Base-by-base conservation (phyloP, 2,329 filamentous ascomycete genomes). In the Dothistroma septosporum region DNA sequence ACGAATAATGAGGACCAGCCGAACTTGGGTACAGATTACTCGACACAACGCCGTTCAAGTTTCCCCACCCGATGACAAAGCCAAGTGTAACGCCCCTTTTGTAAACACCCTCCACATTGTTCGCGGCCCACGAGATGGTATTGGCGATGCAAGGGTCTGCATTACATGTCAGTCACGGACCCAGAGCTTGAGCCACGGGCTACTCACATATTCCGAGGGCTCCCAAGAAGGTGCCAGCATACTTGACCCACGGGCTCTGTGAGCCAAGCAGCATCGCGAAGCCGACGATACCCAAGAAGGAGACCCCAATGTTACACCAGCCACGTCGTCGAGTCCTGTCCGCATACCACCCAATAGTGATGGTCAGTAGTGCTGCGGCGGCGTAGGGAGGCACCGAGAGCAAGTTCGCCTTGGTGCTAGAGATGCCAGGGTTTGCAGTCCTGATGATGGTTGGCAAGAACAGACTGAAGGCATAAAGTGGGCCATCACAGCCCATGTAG, bases 61-160 rank as follows among this genome's bases (percentile, higher is more conserved):
- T 96, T 32, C 92, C 92, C 90, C 91, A 96, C 22, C 77, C 92
- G 62, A 97, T 95, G 56, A 96, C 89, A 64, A 96, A 87, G 0
- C 92, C 92, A 0, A 97, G 77, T 0, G 91, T 90, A 19, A 96
- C 88, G 41, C 92, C 92, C 35, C 92, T 85, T 79, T 96, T 96
- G 77, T 96, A 96, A 2, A 93, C 90, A 14, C 92, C 89, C 76
- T 96, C 92, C 37, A 87, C 83, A 64, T 96, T 97, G 77, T 97
- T 97, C 53, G 87, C 86, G 19, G 88, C 81, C 92, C 92, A 97
- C 1, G 87, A 87, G 64, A 97, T 91, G 0, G 91, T 96, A 72
- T 96, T 94, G 21, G 62, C 77, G 58, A 96, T 0, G 86, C 60
- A 62, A 22, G 62, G 62, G 50, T 64, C 50, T 59, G 49, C 7